phyloP scores from a whole-genome alignment of 2,329 filamentous ascomycete species.

The Cladosporium sp. region DNA sequence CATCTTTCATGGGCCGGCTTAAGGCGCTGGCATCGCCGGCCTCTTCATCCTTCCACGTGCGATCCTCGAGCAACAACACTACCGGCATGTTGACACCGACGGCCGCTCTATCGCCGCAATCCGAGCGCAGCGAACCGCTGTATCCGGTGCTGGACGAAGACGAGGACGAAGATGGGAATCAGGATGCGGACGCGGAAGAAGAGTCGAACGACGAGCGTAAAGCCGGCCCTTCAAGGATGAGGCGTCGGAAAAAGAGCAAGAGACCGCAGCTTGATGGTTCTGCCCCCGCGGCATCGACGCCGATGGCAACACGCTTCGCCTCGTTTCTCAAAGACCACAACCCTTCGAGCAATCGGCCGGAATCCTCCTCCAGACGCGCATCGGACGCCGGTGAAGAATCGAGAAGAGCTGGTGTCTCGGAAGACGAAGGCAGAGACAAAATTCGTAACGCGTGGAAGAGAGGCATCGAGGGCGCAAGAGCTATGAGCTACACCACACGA shows the following conservation, averaged over 20 bases:
- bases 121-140: slow-evolving; percentile 27
- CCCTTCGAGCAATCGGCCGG: slow-evolving; percentile 52
- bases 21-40: slow-evolving; percentile 24
- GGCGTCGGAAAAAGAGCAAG: slow-evolving; percentile 46
- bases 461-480: slow-evolving; percentile 42
- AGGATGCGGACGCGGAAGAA: slow-evolving; percentile 81
- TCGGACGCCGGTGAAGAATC: slow-evolving; percentile 34
- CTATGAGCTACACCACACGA: slow-evolving; percentile 38
- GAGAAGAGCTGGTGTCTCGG: slow-evolving; percentile 41
- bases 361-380: slow-evolving; percentile 48
- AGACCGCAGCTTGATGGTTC: slow-evolving; percentile 48
- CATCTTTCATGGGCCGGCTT: slow-evolving; percentile 26
- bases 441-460: slow-evolving; percentile 42
- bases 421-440: slow-evolving; percentile 46
- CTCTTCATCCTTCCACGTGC: slow-evolving; percentile 12
- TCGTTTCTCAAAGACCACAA: slow-evolving; percentile 43
- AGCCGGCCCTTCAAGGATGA: slow-evolving; percentile 32
- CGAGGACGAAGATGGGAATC: slow-evolving; percentile 65
- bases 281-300: slow-evolving; percentile 59
- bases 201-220: slow-evolving; percentile 30
- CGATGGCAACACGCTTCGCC: slow-evolving; percentile 45
- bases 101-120: slow-evolving; percentile 25
- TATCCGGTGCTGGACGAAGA: slow-evolving; percentile 23
- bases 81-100: slow-evolving; percentile 17
- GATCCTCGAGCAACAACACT: slow-evolving; percentile 17